Percentiles rank a stretch among this genome's conserved stretches.
Conservation (phyloP, 2,329 filamentous ascomycete genomes). For the Phialocephala sp. region DNA sequence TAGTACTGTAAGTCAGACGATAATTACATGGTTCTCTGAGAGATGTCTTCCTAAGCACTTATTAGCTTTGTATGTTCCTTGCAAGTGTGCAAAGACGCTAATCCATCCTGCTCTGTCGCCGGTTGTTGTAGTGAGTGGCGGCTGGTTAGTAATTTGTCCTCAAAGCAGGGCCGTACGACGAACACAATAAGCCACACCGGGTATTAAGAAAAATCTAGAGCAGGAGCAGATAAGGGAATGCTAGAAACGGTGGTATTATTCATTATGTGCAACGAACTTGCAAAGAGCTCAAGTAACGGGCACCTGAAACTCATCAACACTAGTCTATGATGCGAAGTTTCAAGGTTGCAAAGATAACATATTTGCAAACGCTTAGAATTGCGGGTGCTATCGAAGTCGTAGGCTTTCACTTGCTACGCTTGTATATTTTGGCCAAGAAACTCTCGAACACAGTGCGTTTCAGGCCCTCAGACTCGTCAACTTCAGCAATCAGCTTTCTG, state of each 20-base stretch:
- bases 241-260: constrained; percentile 1
- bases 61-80: too few species aligned
- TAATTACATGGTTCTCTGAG: too few species aligned
- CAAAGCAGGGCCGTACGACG: too few species aligned
- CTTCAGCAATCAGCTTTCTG: constrained; percentile 71
- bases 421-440: constrained; percentile 97
- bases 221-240: neutral
- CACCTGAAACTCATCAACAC: neutral
- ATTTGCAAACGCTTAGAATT: neutral
- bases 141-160: too few species aligned
- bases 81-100: too few species aligned
- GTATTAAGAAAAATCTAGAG: neutral
- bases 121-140: too few species aligned
- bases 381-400: neutral
- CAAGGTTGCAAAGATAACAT: neutral
- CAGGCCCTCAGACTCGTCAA: constrained; percentile 87
- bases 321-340: neutral
- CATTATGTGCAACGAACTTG: neutral
- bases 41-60: too few species aligned
- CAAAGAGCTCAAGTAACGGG: neutral
- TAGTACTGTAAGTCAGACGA: too few species aligned
- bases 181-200: too few species aligned
- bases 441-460: constrained; percentile 89
- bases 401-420: constrained; percentile 81
- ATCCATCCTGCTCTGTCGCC: too few species aligned